Evolutionary conservation across 2,329 filamentous ascomycete genomes (phyloP).

Genomic region (Aspergillus sp.): DNA sequence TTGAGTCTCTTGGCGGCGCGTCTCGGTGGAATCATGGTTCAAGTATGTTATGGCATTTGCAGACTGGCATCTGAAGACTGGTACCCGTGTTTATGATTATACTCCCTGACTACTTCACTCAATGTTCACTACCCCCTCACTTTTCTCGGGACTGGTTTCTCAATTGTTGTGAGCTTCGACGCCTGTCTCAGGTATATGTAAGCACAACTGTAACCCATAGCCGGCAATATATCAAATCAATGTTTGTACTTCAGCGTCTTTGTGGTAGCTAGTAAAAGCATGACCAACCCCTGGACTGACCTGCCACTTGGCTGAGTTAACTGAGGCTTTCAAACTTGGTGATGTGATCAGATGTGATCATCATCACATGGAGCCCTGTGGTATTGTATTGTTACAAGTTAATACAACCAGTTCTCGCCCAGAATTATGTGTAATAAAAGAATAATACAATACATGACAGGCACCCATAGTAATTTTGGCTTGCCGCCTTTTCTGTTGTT

Average conservation of each 20-base stretch:
- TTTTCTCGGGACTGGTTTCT: background rate
- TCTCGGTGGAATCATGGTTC: conserved; percentile 2
- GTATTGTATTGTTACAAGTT: background rate
- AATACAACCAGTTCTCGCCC: background rate
- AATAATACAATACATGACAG: background rate
- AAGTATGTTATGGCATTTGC: conserved; percentile 12
- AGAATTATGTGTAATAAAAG: background rate
- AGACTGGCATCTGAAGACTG: conserved; percentile 11
- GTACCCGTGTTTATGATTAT: background rate
- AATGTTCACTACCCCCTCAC: background rate
- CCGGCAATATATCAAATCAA: background rate
- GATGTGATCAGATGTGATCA: background rate
- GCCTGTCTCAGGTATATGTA: background rate
- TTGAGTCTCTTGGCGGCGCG: conserved; percentile 21
- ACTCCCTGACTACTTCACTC: background rate
- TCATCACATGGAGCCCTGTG: no score
- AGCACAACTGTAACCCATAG: background rate
- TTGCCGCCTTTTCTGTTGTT: conserved; percentile 4
- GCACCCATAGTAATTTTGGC: background rate
- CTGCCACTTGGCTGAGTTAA: no score
- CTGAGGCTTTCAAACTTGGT: no score
- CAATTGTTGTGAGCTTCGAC: background rate
- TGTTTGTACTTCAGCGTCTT: background rate
- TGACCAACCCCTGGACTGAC: no score
- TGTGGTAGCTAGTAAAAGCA: no score